Evolutionary conservation across 495 filamentous ascomycete species (phyloP), one percentile per base, ranked within the genome.

Genomic region (Recurvomyces mirabilis): DNA sequence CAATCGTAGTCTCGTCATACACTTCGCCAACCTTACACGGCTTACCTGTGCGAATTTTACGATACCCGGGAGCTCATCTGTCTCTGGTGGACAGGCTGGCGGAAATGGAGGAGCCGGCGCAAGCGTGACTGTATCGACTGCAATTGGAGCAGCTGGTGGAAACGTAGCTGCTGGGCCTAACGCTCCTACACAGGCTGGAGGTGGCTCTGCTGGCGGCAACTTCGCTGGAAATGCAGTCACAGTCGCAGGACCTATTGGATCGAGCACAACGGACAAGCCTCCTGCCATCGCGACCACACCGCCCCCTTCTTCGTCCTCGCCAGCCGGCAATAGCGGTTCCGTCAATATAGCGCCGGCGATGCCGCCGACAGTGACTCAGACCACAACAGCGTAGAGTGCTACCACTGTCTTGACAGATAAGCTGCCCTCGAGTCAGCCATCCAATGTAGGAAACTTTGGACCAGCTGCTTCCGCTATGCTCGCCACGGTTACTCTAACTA

Each of bases 1-100:
- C 40, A 82, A 88, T 67, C 72, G 78, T 39, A 85, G 79, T 35
- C 56, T 93, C 40, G 84, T 89, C 31, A 61, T 94, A 39, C 85
- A 93, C 64, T 73, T 67, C 51, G 64, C 65, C 45, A 84, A 84
- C 66, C 78, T 70, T 61, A 84, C 76, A 0, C 75, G 80, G 46
- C 70, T 86, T 52, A 68, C 74, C 1, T 88, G 83, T 64, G 80
- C 78, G 55, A 84, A 79, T 67, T 84, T 87, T 58, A 54, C 41
- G n/a, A 40, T 41, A 14, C 24, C 43, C 20, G 25, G 39, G 5
- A 20, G 21, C 14, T 40, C 19, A 2, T 40, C 37, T n/a, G n/a
- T n/a, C 23, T 14, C 19, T 37, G 15, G 34, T 15, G 34, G n/a
- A n/a, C n/a, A n/a, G n/a, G n/a, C 34, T 3, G 13, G 34, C 19